These are phyloP conservation scores for Thielaviopsis euricoi DNA, from an alignment of 2,329 filamentous ascomycete species.

Conservation along the genomic window DNA sequence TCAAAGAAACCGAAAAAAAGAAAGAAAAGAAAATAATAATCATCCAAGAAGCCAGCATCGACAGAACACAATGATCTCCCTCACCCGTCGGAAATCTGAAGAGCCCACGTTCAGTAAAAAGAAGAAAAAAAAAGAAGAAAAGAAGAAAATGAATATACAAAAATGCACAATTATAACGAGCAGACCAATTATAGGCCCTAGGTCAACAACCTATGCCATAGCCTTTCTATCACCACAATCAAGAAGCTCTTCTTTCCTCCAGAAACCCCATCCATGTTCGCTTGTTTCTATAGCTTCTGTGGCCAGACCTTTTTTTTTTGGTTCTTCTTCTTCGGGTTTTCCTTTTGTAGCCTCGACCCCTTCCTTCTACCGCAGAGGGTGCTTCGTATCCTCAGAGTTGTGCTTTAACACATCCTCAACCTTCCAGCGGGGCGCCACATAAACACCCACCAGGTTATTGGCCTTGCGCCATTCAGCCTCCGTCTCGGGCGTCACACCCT, in stretches of 20 bases:
- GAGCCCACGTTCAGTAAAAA: not conserved
- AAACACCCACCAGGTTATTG: constrained; percentile 52
- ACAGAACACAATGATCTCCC: too few relatives aligned
- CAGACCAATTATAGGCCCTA: not conserved
- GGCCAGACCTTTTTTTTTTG: too few relatives aligned
- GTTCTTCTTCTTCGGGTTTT: too few relatives aligned
- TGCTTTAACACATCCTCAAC: constrained; percentile 66
- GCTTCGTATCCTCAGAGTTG: constrained; percentile 61
- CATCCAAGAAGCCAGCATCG: not conserved
- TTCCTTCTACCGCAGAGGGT: constrained; percentile 42
- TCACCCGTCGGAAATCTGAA: not conserved
- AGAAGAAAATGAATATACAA: not conserved
- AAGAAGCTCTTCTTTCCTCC: too few relatives aligned
- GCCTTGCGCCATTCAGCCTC: constrained; percentile 51
- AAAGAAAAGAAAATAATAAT: too few relatives aligned
- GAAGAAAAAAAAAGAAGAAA: constrained; percentile 1
- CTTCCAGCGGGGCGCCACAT: constrained; percentile 64
- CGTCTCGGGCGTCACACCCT: constrained; percentile 53
- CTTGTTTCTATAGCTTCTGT: too few relatives aligned
- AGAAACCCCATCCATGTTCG: not conserved
- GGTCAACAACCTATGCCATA: too few relatives aligned
- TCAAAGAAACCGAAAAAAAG: not conserved
- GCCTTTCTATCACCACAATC: too few relatives aligned
- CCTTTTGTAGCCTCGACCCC: not conserved
- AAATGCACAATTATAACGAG: not conserved